Evolutionary conservation across 2,329 filamentous ascomycete species (phyloP), one percentile per base, ranked within the genome.

Genomic region (Aspergillus piperis): DNA sequence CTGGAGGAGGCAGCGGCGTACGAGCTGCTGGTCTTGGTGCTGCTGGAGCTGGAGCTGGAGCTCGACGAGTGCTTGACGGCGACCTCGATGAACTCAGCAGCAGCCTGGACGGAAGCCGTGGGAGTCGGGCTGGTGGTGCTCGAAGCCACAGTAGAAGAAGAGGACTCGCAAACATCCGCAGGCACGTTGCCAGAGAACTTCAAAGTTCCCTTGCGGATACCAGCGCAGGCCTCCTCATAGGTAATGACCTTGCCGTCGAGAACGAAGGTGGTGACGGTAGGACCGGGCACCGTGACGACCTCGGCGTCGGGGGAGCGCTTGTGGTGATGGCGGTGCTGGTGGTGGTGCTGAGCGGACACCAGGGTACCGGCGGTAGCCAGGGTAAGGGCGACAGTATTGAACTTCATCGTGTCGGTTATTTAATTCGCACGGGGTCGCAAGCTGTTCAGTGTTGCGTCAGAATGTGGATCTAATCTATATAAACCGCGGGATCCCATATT

Each of bases 201-300:
- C 49, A 86, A 73, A 50, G 85, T 84, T 55, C 92, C 90, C 63
- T 88, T 84, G 59, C 83, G 78, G 68, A 98, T 83, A 65, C 92
- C 91, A 58, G 85, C 73, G 78, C 89, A 83, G 57, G 92, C 92
- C 62, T 92, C 84, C 0, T 84, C 77, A 23, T 64, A 57, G 57
- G 62, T 61, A 58, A 75, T 70, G 21, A 57, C 8, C 61, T 73
- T 49, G 51, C 88, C 89, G 62, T 89, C 85, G 57, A 93, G 80
- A 73, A 89, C 83, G 78, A 93, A 97, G 59, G 89, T 84, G 58
- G 88, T 86, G 67, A 88, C 84, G 54, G 86, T 88, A 32, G 88
- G 83, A 44, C 83, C 85, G 42, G 83, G 80, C 54, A 88, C 83
- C 57, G 84, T 82, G 57, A 86, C 83, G 56, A 81, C 77, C 19